phyloP scores from a whole-genome alignment of 2,329 filamentous ascomycete genomes.

The Monosporascus sp. region DNA sequence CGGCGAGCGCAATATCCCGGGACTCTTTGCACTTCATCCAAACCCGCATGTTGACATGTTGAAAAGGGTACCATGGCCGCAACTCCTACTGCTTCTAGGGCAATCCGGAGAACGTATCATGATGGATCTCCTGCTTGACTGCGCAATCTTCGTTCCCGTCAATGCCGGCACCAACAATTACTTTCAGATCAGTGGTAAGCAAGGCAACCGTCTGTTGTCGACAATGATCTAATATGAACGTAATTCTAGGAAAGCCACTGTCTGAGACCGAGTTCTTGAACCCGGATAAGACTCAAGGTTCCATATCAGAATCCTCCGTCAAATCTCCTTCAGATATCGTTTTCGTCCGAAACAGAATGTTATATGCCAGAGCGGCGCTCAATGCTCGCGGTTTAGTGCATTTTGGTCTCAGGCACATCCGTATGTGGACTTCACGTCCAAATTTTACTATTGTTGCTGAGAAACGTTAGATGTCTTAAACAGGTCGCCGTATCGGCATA shows the following conservation, averaged over 20 bases:
- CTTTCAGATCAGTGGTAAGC: constrained; percentile 72
- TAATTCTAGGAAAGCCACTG: constrained; percentile 42
- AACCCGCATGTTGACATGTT: constrained; percentile 69
- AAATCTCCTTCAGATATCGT: constrained; percentile 54
- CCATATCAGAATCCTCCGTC: constrained; percentile 5
- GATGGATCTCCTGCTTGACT: constrained; percentile 70
- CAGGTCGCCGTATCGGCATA: constrained; percentile 46
- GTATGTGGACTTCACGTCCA: constrained; percentile 46
- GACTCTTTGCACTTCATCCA: constrained; percentile 56
- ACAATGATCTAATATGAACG: constrained; percentile 6
- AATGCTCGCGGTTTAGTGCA: constrained; percentile 63
- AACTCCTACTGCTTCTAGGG: constrained; percentile 69
- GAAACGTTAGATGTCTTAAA: constrained; percentile 70
- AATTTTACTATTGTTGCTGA: constrained; percentile 5
- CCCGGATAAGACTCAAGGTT: constrained; percentile 1
- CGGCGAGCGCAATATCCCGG: constrained; percentile 50
- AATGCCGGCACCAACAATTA: constrained; percentile 59
- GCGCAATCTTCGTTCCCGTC: constrained; percentile 67
- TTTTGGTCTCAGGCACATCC: constrained; percentile 75
- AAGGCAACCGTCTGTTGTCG: background rate
- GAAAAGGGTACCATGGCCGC: constrained; percentile 69
- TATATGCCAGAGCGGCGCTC: constrained; percentile 73
- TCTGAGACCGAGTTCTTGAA: constrained; percentile 36
- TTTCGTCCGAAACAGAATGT: constrained; percentile 77
- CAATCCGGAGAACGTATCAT: constrained; percentile 71